These are phyloP conservation scores for Gastrolobium villosum DNA, from an alignment of 306 rosid genomes.

Conservation along the genomic window DNA sequence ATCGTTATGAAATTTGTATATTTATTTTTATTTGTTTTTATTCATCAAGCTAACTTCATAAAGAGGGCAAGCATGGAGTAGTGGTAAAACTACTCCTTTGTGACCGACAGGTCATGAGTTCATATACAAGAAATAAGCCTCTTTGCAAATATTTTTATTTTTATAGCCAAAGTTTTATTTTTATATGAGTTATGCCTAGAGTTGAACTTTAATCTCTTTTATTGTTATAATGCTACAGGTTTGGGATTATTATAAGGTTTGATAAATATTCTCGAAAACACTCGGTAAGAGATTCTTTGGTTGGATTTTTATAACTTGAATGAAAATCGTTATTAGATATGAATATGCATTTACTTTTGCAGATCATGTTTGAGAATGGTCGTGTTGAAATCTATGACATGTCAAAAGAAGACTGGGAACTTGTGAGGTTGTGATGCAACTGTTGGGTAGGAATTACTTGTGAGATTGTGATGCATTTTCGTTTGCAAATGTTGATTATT, in stretches of 20 bases:
- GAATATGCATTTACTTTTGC: constrained; percentile 49
- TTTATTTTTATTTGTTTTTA: not conserved
- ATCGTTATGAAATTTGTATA: too few relatives aligned
- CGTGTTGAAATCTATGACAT: constrained; percentile 66
- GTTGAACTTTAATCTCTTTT: constrained; percentile 23
- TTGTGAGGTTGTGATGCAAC: constrained; percentile 60
- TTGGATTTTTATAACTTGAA: constrained; percentile 36
- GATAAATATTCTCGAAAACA: constrained; percentile 74
- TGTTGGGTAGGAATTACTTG: constrained; percentile 43
- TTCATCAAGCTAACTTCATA: not conserved
- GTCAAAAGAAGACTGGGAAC: constrained; percentile 92
- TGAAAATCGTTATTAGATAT: constrained; percentile 12
- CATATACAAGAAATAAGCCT: too few relatives aligned
- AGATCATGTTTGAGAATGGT: constrained; percentile 91
- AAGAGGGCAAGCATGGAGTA: too few relatives aligned
- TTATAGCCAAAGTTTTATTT: too few relatives aligned
- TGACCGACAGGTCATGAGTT: too few relatives aligned
- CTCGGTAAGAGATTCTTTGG: constrained; percentile 58
- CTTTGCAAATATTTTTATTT: too few relatives aligned
- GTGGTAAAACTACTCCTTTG: too few relatives aligned
- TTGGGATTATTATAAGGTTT: constrained; percentile 77
- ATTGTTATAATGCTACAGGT: constrained; percentile 59
- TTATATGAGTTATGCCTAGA: too few relatives aligned
- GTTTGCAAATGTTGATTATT: too few relatives aligned
- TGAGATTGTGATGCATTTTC: not conserved